Base-by-base conservation (phyloP, 768 basidiomycete species). In the Lactarius hatsudake region DNA sequence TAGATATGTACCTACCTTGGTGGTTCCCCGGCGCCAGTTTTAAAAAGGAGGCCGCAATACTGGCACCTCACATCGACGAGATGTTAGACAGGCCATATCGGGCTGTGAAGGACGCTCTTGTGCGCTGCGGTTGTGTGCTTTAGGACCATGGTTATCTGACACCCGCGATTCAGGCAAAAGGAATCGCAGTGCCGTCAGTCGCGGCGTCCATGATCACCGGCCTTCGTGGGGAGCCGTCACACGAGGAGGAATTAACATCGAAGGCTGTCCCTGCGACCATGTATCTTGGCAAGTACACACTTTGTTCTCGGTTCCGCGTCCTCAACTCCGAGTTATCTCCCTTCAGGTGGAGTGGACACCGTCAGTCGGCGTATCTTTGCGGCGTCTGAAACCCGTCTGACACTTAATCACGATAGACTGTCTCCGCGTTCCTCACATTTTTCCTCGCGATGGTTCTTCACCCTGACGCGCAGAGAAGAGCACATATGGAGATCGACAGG, bases 1-100 rank as follows among this genome's bases (percentile, higher is more conserved):
- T 45, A 72, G 72, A 73, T 15, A 72, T 71, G 60, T 64, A 74
- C 51, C 48, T 75, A 13, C 75, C 75, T 15, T 45, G 64, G 3
- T 75, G 75, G 75, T 63, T 75, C 42, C 75, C 75, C 3, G 73
- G 74, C 6, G 74, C 74, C 0, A 51, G 61, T 4, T 75, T 75
- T 69, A 67, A 74, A 64, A 56, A 51, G 20, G 38, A 38, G 3
- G 69, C 63, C 13, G 48, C 64, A 5, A 20, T 12, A 28, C 63
- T 63, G 18, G 65, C 63, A 5, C 57, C 68, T 34, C 61, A 59
- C 12, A 69, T 75, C 0, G 62, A 68, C 10, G 66, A 70, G 23
- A 69, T 73, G 69, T 42, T 71, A 8, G 59, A 72, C 23, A 66
- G 71, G 28, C 71, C 75, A 6, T 74, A 72, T 48, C 43, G 69